Conservation (phyloP, 805 yeast genomes). For the Yarrowia phangngaensis region DNA sequence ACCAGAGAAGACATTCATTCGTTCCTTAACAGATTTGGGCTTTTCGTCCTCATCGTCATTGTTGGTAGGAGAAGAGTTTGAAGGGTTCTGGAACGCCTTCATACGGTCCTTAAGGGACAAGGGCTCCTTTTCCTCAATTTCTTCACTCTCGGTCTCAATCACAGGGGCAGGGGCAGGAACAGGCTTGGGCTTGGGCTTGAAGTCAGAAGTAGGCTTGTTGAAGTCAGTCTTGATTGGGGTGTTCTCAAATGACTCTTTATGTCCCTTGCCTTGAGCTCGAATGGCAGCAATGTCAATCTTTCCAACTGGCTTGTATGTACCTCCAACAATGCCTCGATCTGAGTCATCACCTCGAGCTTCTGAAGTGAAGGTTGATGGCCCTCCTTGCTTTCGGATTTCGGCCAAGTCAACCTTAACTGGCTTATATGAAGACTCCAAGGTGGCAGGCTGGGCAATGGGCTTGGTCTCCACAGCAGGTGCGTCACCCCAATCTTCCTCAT, state of each 20-base stretch:
- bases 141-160: constrained; percentile 17
- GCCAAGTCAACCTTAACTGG: constrained; percentile 62
- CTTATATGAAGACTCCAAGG: constrained; percentile 57
- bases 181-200: constrained; percentile 8
- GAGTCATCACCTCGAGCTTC: constrained; percentile 37
- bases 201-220: constrained; percentile 3
- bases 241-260: constrained; percentile 28
- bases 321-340: constrained; percentile 59
- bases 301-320: constrained; percentile 61
- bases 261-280: constrained; percentile 40
- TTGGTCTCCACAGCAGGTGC: constrained; percentile 40
- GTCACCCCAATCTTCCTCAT: constrained; percentile 71
- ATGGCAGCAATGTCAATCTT: constrained; percentile 51
- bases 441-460: constrained; percentile 36
- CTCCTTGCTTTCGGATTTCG: constrained; percentile 49
- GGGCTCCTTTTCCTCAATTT: constrained; percentile 10
- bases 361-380: constrained; percentile 25
- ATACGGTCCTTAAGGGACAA: constrained; percentile 22
- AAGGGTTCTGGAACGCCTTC: constrained; percentile 23
- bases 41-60: constrained; percentile 32
- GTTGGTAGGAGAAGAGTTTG: constrained; percentile 7
- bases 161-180: constrained; percentile 22
- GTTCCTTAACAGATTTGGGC: constrained; percentile 36
- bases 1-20: constrained; percentile 39
- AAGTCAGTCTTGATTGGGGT: constrained; percentile 24